Evolutionary conservation across 148 eudicot genomes (phyloP).

Genomic region (Cornus suecica): DNA sequence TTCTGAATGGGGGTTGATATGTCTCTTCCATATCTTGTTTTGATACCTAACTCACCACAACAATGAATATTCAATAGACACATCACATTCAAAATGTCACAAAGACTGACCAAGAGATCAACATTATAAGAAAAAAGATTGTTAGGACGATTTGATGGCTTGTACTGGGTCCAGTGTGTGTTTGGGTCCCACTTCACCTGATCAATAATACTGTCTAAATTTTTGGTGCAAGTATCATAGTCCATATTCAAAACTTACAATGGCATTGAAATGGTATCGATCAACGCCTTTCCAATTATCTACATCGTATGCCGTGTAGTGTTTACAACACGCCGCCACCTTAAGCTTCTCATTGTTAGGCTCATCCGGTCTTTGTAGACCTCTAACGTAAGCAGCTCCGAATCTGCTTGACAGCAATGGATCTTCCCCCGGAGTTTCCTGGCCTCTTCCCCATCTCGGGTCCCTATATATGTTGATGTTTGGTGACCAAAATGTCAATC

Average conservation of each 20-base stretch:
- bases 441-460: slow-evolving; percentile 82
- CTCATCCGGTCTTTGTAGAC: slow-evolving; percentile 47
- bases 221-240: too few species aligned
- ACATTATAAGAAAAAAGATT: too few species aligned
- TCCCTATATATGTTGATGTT: slow-evolving; percentile 67
- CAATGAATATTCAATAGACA: neutral
- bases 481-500: slow-evolving; percentile 72
- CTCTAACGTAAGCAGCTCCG: slow-evolving; percentile 48
- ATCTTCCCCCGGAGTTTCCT: slow-evolving; percentile 83
- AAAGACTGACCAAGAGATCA: neutral
- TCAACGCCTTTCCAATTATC: slow-evolving; percentile 57
- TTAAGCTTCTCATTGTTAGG: slow-evolving; percentile 32
- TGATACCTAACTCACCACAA: slow-evolving; percentile 34
- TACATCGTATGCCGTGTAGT: slow-evolving; percentile 55
- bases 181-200: too few species aligned
- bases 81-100: neutral
- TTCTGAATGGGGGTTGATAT: slow-evolving; percentile 62
- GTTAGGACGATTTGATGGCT: too few species aligned
- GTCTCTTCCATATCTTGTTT: slow-evolving; percentile 66
- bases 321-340: slow-evolving; percentile 70
- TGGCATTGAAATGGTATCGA: slow-evolving; percentile 50
- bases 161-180: too few species aligned
- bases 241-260: slow-evolving; percentile 32
- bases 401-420: slow-evolving; percentile 43
- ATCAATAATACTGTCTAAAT: too few species aligned